Base-by-base conservation (phyloP, 2,329 filamentous ascomycete species). In the Botrytis elliptica region DNA sequence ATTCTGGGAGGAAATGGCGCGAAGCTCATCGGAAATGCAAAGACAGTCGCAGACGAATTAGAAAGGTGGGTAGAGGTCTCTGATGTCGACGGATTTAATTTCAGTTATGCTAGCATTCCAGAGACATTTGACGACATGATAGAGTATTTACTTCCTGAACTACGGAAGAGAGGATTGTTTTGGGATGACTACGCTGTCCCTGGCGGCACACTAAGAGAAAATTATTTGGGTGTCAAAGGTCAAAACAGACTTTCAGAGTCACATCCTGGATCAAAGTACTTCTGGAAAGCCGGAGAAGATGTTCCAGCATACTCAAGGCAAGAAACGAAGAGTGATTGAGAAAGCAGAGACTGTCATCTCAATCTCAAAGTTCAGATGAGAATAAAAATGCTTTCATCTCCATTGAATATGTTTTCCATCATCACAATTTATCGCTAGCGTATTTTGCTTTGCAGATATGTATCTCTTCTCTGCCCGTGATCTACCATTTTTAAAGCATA, bases 111-210 rank as follows among this genome's bases (percentile, higher is more conserved):
- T 38, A 76, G 74, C n/a, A 90, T 90, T 77, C 91, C 90, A 0
- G 86, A 88, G 73, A 90, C 89, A 0, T 93, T 92, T 82, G 87
- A 89, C 74, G 91, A 93, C 76, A 88, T 93, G 20, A 86, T 89
- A 59, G 88, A 92, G 40, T 83, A 91, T 1, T 81, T 93, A 10
- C 79, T 93, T 1, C 91, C 91, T 0, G 91, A 92, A 77, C 83
- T 93, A 29, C 86, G 85, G 42, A 83, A 82, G 18, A 84, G 91
- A 36, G 89, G 89, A 0, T 79, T 90, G 8, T 90, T 90, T 80
- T 78, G 77, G 77, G 81, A 85, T 29, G 84, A 85, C 62, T 87
- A 86, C 77, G 84, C 85, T 10, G 87, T 89, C 3, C 85, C 86
- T 1, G 86, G 85, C 1, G 88, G 88, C 0, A 90, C 88, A 0